Conservation (phyloP, 2,329 filamentous ascomycete species). For the Drechslerella coelobrocha region DNA sequence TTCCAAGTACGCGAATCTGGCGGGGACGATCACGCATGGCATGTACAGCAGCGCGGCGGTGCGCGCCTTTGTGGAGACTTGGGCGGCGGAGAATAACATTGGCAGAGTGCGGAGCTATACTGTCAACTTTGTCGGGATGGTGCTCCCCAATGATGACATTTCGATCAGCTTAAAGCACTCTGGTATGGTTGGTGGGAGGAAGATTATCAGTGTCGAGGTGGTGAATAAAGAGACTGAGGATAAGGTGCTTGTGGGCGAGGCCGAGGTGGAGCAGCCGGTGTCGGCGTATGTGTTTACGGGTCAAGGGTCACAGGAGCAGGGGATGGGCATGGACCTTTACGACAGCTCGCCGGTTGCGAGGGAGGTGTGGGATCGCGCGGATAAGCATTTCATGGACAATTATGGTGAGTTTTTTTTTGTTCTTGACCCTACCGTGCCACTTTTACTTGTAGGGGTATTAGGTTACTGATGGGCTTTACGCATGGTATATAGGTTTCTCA, state of each 20-base stretch:
- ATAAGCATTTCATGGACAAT: slow-evolving; percentile 98
- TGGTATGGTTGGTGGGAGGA: slow-evolving; percentile 96
- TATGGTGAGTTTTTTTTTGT: slow-evolving; percentile 71
- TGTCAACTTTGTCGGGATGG: slow-evolving; percentile 96
- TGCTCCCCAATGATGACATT: slow-evolving; percentile 92
- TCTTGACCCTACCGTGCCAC: slow-evolving; percentile 32
- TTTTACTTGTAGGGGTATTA: slow-evolving; percentile 52
- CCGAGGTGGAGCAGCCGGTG: slow-evolving; percentile 95
- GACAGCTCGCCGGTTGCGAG: slow-evolving; percentile 90
- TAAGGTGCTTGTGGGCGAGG: slow-evolving; percentile 92
- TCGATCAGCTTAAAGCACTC: slow-evolving; percentile 95
- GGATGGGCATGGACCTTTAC: slow-evolving; percentile 99
- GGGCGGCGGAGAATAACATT: slow-evolving; percentile 98
- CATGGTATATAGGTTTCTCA: slow-evolving; percentile 74
- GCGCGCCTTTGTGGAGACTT: slow-evolving; percentile 93
- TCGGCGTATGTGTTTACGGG: slow-evolving; percentile 98
- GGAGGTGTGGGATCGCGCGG: slow-evolving; percentile 96
- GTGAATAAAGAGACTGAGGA: slow-evolving; percentile 95
- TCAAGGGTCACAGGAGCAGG: slow-evolving; percentile 97
- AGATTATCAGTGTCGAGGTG: slow-evolving; percentile 98
- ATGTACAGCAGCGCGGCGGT: slow-evolving; percentile 99
- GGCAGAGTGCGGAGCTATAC: slow-evolving; percentile 97
- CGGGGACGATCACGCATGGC: slow-evolving; percentile 96
- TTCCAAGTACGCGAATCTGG: slow-evolving; percentile 91
- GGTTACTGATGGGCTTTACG: not conserved